Base-by-base conservation (phyloP, 495 filamentous ascomycete species). In the Penicillium ochrochloron region DNA sequence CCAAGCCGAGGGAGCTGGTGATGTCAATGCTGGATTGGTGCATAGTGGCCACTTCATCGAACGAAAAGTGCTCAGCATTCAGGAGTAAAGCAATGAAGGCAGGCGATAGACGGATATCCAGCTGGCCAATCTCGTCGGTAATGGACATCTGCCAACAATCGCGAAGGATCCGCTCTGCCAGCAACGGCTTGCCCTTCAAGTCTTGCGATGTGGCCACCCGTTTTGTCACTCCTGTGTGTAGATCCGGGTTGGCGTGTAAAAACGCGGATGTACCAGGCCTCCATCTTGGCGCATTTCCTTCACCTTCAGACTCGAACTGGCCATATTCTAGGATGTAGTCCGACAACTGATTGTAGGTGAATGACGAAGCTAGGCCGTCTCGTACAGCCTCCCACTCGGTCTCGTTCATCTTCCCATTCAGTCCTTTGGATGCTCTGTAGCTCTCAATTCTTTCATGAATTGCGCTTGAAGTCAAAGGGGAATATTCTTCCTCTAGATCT, bases 131-230 rank as follows among this genome's bases (percentile, higher is more conserved):
- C 57, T 82, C 78, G 29, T 72, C 67, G n/a, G 46, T 46, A 17
- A 78, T 54, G 9, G 66, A 75, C 33, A 85, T 58, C 25, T 80
- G 61, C 82, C 82, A 85, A 59, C 73, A 77, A 21, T 79, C 75
- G 14, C 78, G 73, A 53, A 83, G 67, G 34, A 85, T 78, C 21
- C 51, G 73, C 42, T 81, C 75, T 37, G 74, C 73, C 12, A 82
- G 56, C 1, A 70, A 44, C 0, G 75, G 17, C 53, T 83, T 84
- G 10, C 66, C 65, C 51, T 65, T 75, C 23, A 72, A 53, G 14
- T 59, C 65, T 41, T 62, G 65, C 21, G 67, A 34, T 17, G 56
- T 51, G 11, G 65, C 65, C 53, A 54, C 41, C 15, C 65, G 42
- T 60, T 67, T 46, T 11, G 41, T 53, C 31, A 60, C 53, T 33